Conservation (phyloP, 108 stramenopile species). For the Nitzschia sp. region DNA sequence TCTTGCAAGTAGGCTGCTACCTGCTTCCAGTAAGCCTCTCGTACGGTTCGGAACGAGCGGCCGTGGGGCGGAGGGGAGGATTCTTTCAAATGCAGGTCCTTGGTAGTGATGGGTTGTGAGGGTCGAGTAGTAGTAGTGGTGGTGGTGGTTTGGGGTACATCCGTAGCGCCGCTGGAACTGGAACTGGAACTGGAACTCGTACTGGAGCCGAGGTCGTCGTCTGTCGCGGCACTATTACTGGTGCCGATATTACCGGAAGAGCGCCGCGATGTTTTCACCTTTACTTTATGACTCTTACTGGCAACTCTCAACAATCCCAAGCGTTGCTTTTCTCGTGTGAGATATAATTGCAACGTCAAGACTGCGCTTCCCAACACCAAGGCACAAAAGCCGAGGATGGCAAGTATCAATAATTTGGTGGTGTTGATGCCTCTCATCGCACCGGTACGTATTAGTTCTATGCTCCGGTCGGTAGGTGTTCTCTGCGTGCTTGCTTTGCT, state of each 20-base stretch:
- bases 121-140: neutral
- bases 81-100: conserved; percentile 1
- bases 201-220: neutral
- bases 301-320: neutral
- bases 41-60: conserved; percentile 4
- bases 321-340: conserved; percentile 20
- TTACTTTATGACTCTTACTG: no score
- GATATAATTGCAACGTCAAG: conserved; percentile 34
- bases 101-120: neutral
- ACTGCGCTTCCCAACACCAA: conserved; percentile 37
- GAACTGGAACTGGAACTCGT: no score
- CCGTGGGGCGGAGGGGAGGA: conserved; percentile 16
- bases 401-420: conserved; percentile 29
- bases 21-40: conserved; percentile 47
- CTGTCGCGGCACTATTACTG: neutral
- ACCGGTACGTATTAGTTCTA: no score
- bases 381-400: conserved; percentile 33
- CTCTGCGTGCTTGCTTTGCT: no score
- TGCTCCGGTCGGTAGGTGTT: no score
- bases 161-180: no score
- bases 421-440: conserved; percentile 18
- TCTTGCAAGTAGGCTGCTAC: conserved; percentile 22
- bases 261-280: neutral
- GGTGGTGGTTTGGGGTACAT: no score
- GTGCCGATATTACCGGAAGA: neutral